phyloP scores from a whole-genome alignment of 257 asterid genomes.

The Solanum chaucha region DNA sequence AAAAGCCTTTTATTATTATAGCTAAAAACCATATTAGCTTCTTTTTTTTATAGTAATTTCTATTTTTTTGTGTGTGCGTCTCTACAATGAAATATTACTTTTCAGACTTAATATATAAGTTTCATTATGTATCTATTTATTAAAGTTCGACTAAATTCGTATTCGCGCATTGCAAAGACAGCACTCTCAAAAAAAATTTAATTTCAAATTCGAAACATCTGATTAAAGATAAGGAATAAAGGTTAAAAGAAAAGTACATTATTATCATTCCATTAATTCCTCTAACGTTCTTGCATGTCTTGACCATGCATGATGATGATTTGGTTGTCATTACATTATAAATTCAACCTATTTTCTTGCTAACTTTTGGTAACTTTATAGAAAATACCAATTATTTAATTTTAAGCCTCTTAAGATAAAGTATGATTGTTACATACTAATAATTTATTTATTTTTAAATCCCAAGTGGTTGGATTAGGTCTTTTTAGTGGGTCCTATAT shows the following conservation, averaged over 20 bases:
- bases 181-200: too few relatives aligned
- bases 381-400: neutral
- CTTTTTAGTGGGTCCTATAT: neutral
- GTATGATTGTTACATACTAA: neutral
- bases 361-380: neutral
- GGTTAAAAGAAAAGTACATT: neutral
- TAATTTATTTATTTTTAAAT: neutral
- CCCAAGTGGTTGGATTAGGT: neutral
- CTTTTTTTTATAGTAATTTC: neutral
- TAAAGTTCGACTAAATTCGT: fast-evolving
- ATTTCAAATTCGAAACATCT: fast-evolving
- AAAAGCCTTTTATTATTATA: too few relatives aligned
- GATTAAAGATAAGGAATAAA: fast-evolving
- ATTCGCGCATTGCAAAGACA: fast-evolving
- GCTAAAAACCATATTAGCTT: too few relatives aligned
- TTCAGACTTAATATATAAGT: neutral
- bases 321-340: neutral
- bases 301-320: neutral
- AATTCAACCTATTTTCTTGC: neutral
- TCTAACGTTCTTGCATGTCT: neutral
- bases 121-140: neutral
- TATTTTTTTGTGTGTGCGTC: too few relatives aligned
- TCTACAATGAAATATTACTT: neutral
- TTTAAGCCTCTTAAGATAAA: neutral
- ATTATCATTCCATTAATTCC: neutral